phyloP scores from a whole-genome alignment of 148 eudicot genomes.

The Dianthus caryophyllus region DNA sequence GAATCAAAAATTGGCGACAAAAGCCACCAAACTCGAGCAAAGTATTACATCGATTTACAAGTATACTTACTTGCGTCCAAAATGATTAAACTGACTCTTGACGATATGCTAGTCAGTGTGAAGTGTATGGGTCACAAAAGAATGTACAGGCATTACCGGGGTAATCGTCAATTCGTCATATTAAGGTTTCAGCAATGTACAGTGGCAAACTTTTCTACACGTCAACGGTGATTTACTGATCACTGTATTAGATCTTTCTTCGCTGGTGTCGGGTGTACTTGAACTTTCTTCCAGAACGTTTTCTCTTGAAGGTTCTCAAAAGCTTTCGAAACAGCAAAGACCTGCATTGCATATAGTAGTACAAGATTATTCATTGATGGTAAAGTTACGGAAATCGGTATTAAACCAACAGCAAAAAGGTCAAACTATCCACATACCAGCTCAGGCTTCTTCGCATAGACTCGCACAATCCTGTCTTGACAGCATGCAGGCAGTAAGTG shows the following conservation, averaged over 20 bases:
- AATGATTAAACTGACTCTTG: background rate
- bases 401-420: background rate
- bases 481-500: constrained; percentile 63
- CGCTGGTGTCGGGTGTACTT: constrained; percentile 78
- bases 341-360: constrained; percentile 39
- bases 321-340: constrained; percentile 66
- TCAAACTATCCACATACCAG: constrained; percentile 34
- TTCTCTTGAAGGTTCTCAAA: constrained; percentile 66
- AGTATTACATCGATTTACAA: constrained; percentile 14
- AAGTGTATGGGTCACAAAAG: constrained; percentile 17
- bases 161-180: too few species aligned
- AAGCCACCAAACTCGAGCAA: background rate
- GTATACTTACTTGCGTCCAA: constrained; percentile 1
- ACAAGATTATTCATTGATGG: too few species aligned
- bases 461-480: constrained; percentile 77
- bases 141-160: constrained; percentile 13
- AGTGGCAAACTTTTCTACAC: constrained; percentile 2
- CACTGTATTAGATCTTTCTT: constrained; percentile 8
- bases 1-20: background rate
- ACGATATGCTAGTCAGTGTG: background rate
- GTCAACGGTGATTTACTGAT: constrained; percentile 9
- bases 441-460: constrained; percentile 74
- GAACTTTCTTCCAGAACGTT: constrained; percentile 53
- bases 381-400: background rate
- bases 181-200: constrained; percentile 21